Evolutionary conservation across 768 basidiomycete species (phyloP), one percentile per base, ranked within the genome.

Genomic region (Phanerodontia chrysosporium): DNA sequence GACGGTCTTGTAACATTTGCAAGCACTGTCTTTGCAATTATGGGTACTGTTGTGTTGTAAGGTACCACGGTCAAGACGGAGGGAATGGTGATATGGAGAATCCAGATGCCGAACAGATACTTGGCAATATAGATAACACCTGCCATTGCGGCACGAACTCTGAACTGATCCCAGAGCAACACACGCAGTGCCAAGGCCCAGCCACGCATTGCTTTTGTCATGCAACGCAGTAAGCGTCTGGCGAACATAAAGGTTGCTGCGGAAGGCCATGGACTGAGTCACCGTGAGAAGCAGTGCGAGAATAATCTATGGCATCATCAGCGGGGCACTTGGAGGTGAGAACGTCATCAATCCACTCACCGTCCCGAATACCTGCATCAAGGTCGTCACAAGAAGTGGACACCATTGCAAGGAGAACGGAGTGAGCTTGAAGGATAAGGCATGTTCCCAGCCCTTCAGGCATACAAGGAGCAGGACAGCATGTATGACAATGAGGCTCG

Each of bases 201-300:
- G 53, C 53, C 53, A 55, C 2, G 53, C 53, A 14, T 14, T 44
- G 18, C 25, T 44, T 22, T 55, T 55, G 39, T 55, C 53, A 25
- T 55, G 53, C 2, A 55, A 18, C 12, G 53, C 36, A 39, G 53
- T 55, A 22, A 45, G 24, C 9, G 53, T 55, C 44, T 55, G 53
- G 7, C 24, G 53, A 10, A 27, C 29, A 24, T 44, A 28, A 9
- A 55, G 44, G n/a, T 55, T 39, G 12, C 53, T 32, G n/a, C 8
- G 21, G n/a, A 55, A 35, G n/a, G 53, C 35, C 3, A 55, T 36
- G 9, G 21, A 35, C 39, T 55, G 53, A 4, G 53, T 55, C 13
- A 7, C 2, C 22, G 36, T 13, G 10, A 55, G 36, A 9, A 55
- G 16, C 8, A 27, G n/a, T 1, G 53, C 53, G 39, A 55, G 35